Evolutionary conservation across 345 rosid genomes (phyloP).

Genomic region (Trapa incisa): DNA sequence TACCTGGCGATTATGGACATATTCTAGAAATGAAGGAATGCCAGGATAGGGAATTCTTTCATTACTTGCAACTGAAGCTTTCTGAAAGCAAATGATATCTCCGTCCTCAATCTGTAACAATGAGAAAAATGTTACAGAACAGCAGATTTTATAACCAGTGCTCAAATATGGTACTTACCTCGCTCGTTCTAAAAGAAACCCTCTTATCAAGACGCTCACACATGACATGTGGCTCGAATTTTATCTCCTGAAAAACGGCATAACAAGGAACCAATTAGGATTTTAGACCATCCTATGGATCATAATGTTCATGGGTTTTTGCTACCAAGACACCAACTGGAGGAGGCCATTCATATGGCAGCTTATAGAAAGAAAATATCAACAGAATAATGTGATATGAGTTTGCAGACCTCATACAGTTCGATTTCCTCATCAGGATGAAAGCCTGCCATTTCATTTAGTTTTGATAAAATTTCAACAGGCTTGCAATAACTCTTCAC

Average conservation of each 20-base stretch:
- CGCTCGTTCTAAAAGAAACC: constrained; percentile 51
- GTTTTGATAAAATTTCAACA: constrained; percentile 50
- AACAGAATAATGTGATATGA: not conserved
- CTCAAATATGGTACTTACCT: constrained; percentile 27
- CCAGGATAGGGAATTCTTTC: constrained; percentile 53
- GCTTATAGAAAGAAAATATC: not conserved
- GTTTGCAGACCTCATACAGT: constrained; percentile 63
- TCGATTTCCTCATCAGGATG: constrained; percentile 76
- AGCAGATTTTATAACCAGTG: not conserved
- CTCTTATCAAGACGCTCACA: constrained; percentile 80
- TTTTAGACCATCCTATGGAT: not conserved
- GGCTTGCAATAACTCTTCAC: constrained; percentile 76
- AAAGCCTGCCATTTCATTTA: constrained; percentile 90
- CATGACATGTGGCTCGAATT: constrained; percentile 87
- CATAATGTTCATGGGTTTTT: not conserved
- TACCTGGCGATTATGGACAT: constrained; percentile 95
- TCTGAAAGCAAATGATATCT: constrained; percentile 93
- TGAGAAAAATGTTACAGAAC: constrained; percentile 3
- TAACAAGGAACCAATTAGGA: not conserved
- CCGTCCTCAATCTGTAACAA: constrained; percentile 79
- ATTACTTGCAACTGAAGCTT: constrained; percentile 37
- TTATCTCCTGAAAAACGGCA: constrained; percentile 54
- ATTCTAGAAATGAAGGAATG: constrained; percentile 82
- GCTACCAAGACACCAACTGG: not conserved
- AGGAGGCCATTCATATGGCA: not conserved